A percentile compares a stretch with the other conserved stretches of the same genome.
Evolutionary conservation across 148 eudicot species (phyloP).

Genomic region (Chenopodium album): DNA sequence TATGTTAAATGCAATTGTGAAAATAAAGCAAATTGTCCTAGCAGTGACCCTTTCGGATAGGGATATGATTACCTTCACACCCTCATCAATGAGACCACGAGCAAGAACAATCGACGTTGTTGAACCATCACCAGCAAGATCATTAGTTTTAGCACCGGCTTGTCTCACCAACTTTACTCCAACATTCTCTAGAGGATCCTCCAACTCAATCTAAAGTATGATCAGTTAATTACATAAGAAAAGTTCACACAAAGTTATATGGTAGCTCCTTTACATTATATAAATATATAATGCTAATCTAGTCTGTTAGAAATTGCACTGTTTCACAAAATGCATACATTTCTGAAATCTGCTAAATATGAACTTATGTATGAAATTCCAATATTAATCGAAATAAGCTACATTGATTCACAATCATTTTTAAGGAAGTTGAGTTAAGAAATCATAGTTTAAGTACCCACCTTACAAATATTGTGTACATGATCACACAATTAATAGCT

Average conservation of each 20-base stretch:
- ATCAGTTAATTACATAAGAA: background rate
- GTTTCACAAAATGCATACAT: background rate
- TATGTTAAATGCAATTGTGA: background rate
- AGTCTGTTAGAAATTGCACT: background rate
- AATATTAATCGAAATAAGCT: background rate
- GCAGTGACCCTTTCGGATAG: background rate
- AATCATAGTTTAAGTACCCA: no score
- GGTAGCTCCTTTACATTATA: background rate
- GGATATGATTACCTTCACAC: conserved; percentile 62
- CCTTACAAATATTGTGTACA: no score
- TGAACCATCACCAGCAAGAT: conserved; percentile 92
- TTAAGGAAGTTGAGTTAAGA: no score
- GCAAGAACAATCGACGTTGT: conserved; percentile 92
- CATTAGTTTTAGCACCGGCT: conserved; percentile 95
- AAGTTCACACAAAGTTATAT: no score
- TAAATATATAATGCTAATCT: no score
- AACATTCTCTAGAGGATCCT: conserved; percentile 79
- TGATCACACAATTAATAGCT: no score
- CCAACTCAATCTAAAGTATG: conserved; percentile 68
- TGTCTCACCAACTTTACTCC: conserved; percentile 92
- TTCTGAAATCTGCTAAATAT: background rate
- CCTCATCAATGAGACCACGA: conserved; percentile 78
- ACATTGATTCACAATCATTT: background rate
- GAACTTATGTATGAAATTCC: background rate
- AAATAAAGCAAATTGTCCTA: background rate